Base-by-base conservation (phyloP, 345 rosid species). In the Syzygium aqueum region DNA sequence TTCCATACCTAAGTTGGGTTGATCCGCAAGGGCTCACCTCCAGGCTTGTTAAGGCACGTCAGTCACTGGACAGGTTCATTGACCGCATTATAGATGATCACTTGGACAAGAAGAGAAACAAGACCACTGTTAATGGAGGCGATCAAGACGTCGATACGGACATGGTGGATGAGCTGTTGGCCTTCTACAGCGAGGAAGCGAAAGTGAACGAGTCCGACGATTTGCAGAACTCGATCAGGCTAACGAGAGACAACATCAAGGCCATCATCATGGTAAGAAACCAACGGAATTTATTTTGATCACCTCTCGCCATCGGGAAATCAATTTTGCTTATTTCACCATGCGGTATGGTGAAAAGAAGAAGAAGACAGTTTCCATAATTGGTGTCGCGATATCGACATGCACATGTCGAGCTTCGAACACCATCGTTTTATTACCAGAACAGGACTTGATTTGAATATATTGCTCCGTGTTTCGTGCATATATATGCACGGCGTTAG, bases 101-200 rank as follows among this genome's bases (percentile, higher is more conserved):
- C 78, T 85, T 96, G 53, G 89, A 84, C 30, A 94, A 91, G 91
- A 93, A 89, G 86, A 89, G 23, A 0, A 83, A 67, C 14, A 65
- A 51, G n/a, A 78, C 16, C 27, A 8, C 14, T 37, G 87, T 87
- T 4, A 63, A 84, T 2, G 77, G 85, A 4, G 77, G 54, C 25
- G 92, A 90, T 30, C 90, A 51, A 46, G 91, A 90, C 43, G 90
- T 40, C 33, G 91, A 94, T 11, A 87, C 91, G 2, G 98, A 97
- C 25, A 97, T 97, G 98, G 98, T 97, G 4, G 99, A 97, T 85
- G 97, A 97, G 40, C 77, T 97, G 87, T 89, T 97, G 73, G 97
- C 92, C 17, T 97, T 96, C 85, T 97, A 92, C 85, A 87, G 91
- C 77, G 92, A 87, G 37, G 94, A 94, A 15, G 92, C 87, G 77